Evolutionary conservation across 1,284 basidiomycete genomes (phyloP), one percentile per base, ranked within the genome.

Genomic region (Porogramme epimiltina): DNA sequence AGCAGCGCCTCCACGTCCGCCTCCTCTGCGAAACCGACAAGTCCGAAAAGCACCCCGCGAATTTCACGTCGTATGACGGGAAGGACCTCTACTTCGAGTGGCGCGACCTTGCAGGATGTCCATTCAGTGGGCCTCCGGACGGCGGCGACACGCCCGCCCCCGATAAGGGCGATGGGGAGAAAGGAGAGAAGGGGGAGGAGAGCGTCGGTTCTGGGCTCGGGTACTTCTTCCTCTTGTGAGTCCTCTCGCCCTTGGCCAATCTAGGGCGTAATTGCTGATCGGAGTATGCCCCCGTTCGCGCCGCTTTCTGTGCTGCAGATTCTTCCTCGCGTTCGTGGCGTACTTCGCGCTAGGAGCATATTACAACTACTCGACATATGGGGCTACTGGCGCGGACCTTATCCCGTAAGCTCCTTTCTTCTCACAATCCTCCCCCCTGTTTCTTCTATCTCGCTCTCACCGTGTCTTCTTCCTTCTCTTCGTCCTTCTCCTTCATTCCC

Each of bases 201-300:
- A 51, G 62, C 2, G 78, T 84, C n/a, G 85, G 88, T 10, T 88
- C 85, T 62, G 89, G 89, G 18, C 72, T 92, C 36, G 87, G 89
- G 4, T 91, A 87, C 78, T 93, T 93, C 74, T 89, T 93, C 74
- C 74, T 91, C 22, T 73, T 91, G 89, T 89, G 66, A 70, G 89
- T 77, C 3, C 18, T 16, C 2, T 41, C 13, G n/a, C 4, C 15
- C 15, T 42, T 8, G 6, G 28, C 28, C 6, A 8, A 31, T 37
- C 8, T 16, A 9, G 9, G 10, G 13, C 16, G 11, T 24, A 10
- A 24, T 47, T 26, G 6, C 15, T 25, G 15, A 19, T 24, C 28
- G 25, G 23, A n/a, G 9, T 16, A 9, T 18, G 34, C 34, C 9
- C 10, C 34, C 20, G 15, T 22, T 15, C 10, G 4, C 40, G 46